Conservation (phyloP, 192 early-diverging fungal species). For the Lunasporangiospora selenospora region DNA sequence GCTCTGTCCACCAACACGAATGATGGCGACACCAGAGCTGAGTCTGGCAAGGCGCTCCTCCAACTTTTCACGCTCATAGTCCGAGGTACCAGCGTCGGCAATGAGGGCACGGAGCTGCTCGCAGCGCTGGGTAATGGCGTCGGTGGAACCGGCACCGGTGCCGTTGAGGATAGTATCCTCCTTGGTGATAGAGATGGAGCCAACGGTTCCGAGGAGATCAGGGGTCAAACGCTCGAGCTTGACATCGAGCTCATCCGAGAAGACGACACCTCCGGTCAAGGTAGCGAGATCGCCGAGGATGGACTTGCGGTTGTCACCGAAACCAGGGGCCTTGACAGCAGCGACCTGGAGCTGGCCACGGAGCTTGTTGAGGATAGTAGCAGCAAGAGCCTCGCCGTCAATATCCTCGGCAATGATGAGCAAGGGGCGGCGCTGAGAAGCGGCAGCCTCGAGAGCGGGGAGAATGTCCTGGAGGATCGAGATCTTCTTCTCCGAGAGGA, state of each 20-base stretch:
- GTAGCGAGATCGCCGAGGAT: conserved; percentile 98
- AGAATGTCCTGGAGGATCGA: conserved; percentile 94
- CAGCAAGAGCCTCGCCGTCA: conserved; percentile 99
- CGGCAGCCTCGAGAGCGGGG: conserved; percentile 94
- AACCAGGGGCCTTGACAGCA: conserved; percentile 99
- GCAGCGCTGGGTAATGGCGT: conserved; percentile 88
- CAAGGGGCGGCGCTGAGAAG: conserved; percentile 94
- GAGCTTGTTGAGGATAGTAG: conserved; percentile 99
- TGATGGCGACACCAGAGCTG: conserved; percentile 98
- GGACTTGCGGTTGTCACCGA: conserved; percentile 99
- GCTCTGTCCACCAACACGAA: conserved; percentile 96
- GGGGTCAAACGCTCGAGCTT: conserved; percentile 95
- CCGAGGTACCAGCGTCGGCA: conserved; percentile 77
- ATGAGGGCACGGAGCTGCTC: conserved; percentile 98
- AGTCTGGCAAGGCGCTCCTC: conserved; percentile 99
- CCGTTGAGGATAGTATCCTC: conserved; percentile 97
- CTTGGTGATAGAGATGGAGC: conserved; percentile 93
- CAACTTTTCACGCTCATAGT: conserved; percentile 99
- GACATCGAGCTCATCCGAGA: conserved; percentile 95
- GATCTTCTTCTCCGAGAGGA: conserved; percentile 99
- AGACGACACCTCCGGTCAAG: conserved; percentile 96
- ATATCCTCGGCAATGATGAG: conserved; percentile 98
- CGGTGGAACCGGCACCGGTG: conserved; percentile 94
- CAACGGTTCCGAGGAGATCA: conserved; percentile 91
- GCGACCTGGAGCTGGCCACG: conserved; percentile 97